Evolutionary conservation across 768 basidiomycete species (phyloP).

Genomic region (Xerocomellus dryophilus): DNA sequence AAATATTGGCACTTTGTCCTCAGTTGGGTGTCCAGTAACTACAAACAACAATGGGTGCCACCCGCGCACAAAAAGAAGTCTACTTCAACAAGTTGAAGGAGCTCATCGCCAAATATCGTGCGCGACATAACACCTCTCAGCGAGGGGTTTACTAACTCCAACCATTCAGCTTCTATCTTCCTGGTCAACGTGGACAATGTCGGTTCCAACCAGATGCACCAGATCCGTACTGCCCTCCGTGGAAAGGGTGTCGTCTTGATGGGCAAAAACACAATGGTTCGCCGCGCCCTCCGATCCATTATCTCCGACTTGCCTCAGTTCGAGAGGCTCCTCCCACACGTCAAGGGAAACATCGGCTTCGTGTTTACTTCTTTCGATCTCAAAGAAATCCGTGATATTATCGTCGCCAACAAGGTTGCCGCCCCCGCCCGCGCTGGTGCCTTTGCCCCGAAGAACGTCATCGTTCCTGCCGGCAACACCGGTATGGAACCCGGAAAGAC

Average conservation of each 20-base stretch:
- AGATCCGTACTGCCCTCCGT: slow-evolving; percentile 93
- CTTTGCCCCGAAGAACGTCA: slow-evolving; percentile 87
- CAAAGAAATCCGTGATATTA: slow-evolving; percentile 91
- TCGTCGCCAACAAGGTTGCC: slow-evolving; percentile 95
- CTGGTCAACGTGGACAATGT: slow-evolving; percentile 99
- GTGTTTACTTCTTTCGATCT: slow-evolving; percentile 93
- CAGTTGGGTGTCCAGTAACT: slow-evolving; percentile 10
- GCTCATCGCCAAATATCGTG: slow-evolving; percentile 86
- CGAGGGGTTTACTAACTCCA: neutral
- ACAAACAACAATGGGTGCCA: slow-evolving; percentile 76
- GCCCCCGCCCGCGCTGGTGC: slow-evolving; percentile 99
- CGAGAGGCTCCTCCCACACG: slow-evolving; percentile 93
- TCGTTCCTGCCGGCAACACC: slow-evolving; percentile 93
- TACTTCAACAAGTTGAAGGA: slow-evolving; percentile 96
- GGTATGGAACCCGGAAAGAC: slow-evolving; percentile 99
- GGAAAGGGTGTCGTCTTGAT: slow-evolving; percentile 96
- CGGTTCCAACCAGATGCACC: slow-evolving; percentile 99
- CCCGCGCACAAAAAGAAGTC: slow-evolving; percentile 82
- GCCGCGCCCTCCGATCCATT: slow-evolving; percentile 92
- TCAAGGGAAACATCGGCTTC: slow-evolving; percentile 98
- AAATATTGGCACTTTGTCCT: neutral
- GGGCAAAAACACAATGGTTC: slow-evolving; percentile 99
- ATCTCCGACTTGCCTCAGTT: slow-evolving; percentile 88
- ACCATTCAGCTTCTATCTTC: slow-evolving; percentile 86
- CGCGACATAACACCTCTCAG: slow-evolving; percentile 33